Evolutionary conservation across 805 yeast species (phyloP), one percentile per base, ranked within the genome.

Genomic region (Scheffersomyces amazonensis): DNA sequence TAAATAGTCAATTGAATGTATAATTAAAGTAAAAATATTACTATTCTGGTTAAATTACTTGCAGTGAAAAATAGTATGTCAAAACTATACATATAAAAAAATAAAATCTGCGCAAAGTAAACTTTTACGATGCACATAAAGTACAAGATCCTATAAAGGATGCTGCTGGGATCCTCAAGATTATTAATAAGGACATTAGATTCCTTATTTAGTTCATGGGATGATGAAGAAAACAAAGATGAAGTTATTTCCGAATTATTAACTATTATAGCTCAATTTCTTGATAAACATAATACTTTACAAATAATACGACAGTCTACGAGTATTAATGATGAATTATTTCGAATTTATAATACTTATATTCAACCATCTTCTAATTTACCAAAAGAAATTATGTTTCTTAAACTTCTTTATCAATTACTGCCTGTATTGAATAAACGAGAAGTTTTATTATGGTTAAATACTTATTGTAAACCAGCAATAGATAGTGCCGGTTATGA

Each of bases 401-500:
- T 74, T 17, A 66, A 64, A 32, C 50, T 69, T 1, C 56, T 74
- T n/a, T 50, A 46, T 2, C 52, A 52, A 21, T 44, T 72, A 11
- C 52, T 59, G 36, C 63, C 66, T 1, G 60, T 56, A 15, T 53
- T 69, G 4, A 51, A 49, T 19, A 50, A 51, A 9, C 55, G 58
- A 9, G 68, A 63, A 27, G 52, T 75, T 8, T 44, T 52, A 16
- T 53, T 63, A 28, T 82, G 87, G 86, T 62, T 76, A 34, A 58
- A 62, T 20, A 62, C 71, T 24, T 71, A 77, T 41, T 49, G 71
- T 10, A 60, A 61, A 10, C 75, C 77, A 0, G 80, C 83, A 0
- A 60, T 80, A 3, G 81, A 81, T 47, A 76, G 83, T 24, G 80
- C 83, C 0, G 82, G 85, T 2, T 62, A 59, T 36, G 69, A 65